These are phyloP conservation scores for Achlya hypogyna DNA, from an alignment of 352 stramenopile species.

Conservation along the genomic window DNA sequence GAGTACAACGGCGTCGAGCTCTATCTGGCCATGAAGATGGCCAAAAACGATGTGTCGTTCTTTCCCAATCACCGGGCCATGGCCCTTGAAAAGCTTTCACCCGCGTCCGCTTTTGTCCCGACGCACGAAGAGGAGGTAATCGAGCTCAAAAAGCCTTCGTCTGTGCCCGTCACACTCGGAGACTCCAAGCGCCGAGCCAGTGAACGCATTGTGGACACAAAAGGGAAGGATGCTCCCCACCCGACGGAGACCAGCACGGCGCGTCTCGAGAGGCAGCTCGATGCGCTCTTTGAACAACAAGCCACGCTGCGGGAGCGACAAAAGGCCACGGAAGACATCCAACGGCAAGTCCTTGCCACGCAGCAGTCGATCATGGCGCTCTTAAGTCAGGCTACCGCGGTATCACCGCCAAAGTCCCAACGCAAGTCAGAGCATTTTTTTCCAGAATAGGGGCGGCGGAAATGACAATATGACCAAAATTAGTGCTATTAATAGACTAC, in stretches of 20 bases:
- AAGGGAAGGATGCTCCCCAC: too few species aligned
- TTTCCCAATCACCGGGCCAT: slow-evolving; percentile 58
- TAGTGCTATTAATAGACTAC: too few species aligned
- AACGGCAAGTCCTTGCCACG: not conserved
- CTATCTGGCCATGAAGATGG: slow-evolving; percentile 68
- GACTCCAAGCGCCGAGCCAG: not conserved
- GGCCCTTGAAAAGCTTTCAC: slow-evolving; percentile 27
- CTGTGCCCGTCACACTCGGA: not conserved
- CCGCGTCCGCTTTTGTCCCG: not conserved
- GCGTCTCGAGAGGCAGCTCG: not conserved
- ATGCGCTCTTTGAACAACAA: slow-evolving; percentile 1
- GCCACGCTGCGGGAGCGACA: not conserved
- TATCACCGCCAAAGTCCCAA: not conserved
- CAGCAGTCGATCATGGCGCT: not conserved
- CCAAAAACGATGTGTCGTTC: slow-evolving; percentile 68
- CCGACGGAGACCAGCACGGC: not conserved
- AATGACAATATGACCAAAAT: too few species aligned
- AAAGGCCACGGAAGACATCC: not conserved
- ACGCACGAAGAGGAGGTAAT: not conserved
- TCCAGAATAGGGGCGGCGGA: slow-evolving; percentile 2
- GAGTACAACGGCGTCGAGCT: slow-evolving; percentile 72
- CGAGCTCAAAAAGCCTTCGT: not conserved
- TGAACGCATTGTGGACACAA: not conserved
- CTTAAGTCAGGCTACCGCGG: not conserved
- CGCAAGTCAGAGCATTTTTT: slow-evolving; percentile 8